phyloP scores from a whole-genome alignment of 225 moss, liverwort and hornwort species.

The Polytrichum formosum region DNA sequence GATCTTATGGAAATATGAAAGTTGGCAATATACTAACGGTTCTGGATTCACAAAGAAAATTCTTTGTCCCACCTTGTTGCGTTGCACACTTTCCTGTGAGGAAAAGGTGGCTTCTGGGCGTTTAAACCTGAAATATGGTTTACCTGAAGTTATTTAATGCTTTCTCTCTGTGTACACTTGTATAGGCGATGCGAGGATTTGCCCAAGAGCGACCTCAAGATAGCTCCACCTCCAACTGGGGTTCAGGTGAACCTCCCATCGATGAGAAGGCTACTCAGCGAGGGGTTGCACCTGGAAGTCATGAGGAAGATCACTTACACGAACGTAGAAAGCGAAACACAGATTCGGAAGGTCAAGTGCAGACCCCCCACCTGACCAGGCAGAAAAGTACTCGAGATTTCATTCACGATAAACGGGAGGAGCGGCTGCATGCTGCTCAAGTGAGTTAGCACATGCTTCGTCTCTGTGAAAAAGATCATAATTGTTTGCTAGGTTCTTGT shows the following conservation, averaged over 20 bases:
- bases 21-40: no score
- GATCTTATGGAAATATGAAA: no score
- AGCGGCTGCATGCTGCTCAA: slow-evolving; percentile 36
- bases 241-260: slow-evolving; percentile 45
- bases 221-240: slow-evolving; percentile 55
- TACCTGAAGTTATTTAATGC: no score
- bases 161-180: no score
- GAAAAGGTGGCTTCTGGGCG: no score
- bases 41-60: no score
- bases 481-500: not conserved
- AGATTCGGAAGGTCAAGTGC: slow-evolving; percentile 30
- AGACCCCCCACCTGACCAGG: slow-evolving; percentile 32
- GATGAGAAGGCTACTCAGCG: slow-evolving; percentile 48
- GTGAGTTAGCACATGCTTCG: slow-evolving; percentile 4
- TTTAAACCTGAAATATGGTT: no score
- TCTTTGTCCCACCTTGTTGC: no score
- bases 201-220: slow-evolving; percentile 41
- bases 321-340: not conserved
- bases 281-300: slow-evolving; percentile 23
- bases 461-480: not conserved
- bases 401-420: slow-evolving; percentile 41
- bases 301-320: not conserved
- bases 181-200: slow-evolving; percentile 33
- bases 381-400: slow-evolving; percentile 57
- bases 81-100: no score